These are phyloP conservation scores for Rhizomucor miehei DNA, from an alignment of 371 early-diverging fungal species.

Conservation along the genomic window DNA sequence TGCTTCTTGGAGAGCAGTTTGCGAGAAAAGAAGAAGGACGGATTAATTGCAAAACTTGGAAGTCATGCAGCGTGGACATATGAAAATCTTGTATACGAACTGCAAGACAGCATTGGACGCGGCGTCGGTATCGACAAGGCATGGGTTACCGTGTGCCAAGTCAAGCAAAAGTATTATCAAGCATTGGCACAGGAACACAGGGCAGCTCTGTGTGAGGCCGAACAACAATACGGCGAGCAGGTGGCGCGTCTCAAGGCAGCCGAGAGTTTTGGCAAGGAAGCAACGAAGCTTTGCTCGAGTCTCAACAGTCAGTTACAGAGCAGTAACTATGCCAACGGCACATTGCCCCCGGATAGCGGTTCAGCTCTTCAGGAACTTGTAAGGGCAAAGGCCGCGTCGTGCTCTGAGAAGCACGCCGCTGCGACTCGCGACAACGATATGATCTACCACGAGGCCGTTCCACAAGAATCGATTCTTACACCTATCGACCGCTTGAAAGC, in stretches of 20 bases:
- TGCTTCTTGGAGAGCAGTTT: slow-evolving; percentile 85
- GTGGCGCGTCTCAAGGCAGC: slow-evolving; percentile 78
- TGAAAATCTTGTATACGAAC: slow-evolving; percentile 60
- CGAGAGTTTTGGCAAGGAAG: slow-evolving; percentile 82
- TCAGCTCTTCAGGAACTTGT: slow-evolving; percentile 63
- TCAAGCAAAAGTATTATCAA: slow-evolving; percentile 84
- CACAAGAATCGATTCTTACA: slow-evolving; percentile 72
- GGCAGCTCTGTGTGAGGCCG: slow-evolving; percentile 72
- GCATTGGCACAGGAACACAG: slow-evolving; percentile 83
- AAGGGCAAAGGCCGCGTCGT: slow-evolving; percentile 54
- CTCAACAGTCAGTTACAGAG: slow-evolving; percentile 49
- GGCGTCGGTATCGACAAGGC: slow-evolving; percentile 62
- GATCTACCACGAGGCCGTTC: slow-evolving; percentile 90
- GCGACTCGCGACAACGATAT: slow-evolving; percentile 91
- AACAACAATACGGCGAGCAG: slow-evolving; percentile 81
- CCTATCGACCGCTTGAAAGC: slow-evolving; percentile 81
- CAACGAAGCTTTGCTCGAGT: slow-evolving; percentile 65
- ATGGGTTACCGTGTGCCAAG: slow-evolving; percentile 69
- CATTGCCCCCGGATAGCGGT: slow-evolving; percentile 51
- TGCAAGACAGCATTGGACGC: slow-evolving; percentile 54
- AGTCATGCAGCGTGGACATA: slow-evolving; percentile 84
- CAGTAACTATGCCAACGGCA: slow-evolving; percentile 42
- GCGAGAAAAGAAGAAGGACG: slow-evolving; percentile 81
- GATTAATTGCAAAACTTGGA: slow-evolving; percentile 85
- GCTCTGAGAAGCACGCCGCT: slow-evolving; percentile 56